These are phyloP conservation scores for Apiotrichum siamense DNA, from an alignment of 1,284 basidiomycete species.

Conservation along the genomic window DNA sequence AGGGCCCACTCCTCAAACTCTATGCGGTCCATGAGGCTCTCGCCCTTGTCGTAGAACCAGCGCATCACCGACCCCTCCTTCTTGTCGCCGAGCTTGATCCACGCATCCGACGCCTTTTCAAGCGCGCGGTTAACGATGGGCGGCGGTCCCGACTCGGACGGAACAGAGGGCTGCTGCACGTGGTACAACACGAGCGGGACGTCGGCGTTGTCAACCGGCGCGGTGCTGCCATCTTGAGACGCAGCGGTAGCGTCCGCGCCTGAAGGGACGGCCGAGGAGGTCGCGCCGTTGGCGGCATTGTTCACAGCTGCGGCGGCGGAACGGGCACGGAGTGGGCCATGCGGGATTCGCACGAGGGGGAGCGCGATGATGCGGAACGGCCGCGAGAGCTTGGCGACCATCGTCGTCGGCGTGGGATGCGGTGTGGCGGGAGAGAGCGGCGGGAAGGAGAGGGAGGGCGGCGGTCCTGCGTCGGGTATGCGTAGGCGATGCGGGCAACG, in stretches of 20 bases:
- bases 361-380: slow-evolving; percentile 40
- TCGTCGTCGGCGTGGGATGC: no score
- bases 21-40: slow-evolving; percentile 47
- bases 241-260: slow-evolving; percentile 3
- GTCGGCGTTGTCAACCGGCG: slow-evolving; percentile 4
- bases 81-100: slow-evolving; percentile 41
- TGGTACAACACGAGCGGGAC: slow-evolving; percentile 19
- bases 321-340: slow-evolving; percentile 13
- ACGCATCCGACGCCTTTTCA: slow-evolving; percentile 34
- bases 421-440: no score
- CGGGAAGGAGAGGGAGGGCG: no score
- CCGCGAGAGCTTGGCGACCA: slow-evolving; percentile 4
- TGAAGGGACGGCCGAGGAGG: slow-evolving; percentile 7
- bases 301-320: neutral
- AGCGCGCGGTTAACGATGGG: slow-evolving; percentile 22
- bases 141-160: slow-evolving; percentile 1
- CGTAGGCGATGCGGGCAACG: no score
- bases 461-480: no score
- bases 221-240: neutral
- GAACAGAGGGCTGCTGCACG: slow-evolving; percentile 16
- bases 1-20: slow-evolving; percentile 47
- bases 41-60: slow-evolving; percentile 43
- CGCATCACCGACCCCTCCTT: slow-evolving; percentile 38
- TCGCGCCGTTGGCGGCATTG: slow-evolving; percentile 1
- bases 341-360: slow-evolving; percentile 36